phyloP scores from a whole-genome alignment of 257 asterid species.

The Solanum medicagineum region DNA sequence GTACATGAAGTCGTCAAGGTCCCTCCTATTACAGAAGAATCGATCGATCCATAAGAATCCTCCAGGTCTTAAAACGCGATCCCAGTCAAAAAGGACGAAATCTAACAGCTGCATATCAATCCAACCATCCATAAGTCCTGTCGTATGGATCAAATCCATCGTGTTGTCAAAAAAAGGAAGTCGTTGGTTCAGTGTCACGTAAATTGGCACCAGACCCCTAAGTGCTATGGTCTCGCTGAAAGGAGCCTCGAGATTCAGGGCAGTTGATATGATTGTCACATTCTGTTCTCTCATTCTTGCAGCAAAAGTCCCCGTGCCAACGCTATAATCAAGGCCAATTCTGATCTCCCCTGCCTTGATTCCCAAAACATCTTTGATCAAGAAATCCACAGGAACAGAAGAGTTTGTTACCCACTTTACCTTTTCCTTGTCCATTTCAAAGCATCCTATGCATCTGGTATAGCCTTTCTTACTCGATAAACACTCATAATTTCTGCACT shows the following conservation, averaged over 20 bases:
- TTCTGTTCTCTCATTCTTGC: constrained; percentile 70
- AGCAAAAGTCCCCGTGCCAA: constrained; percentile 76
- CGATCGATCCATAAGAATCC: constrained; percentile 77
- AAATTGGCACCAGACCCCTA: constrained; percentile 63
- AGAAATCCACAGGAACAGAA: constrained; percentile 29
- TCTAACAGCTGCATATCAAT: constrained; percentile 62
- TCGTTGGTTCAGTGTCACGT: constrained; percentile 63
- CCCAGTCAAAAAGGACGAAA: constrained; percentile 82
- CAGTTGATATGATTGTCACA: constrained; percentile 58
- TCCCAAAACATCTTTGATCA: constrained; percentile 37
- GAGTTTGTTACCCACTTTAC: constrained; percentile 49
- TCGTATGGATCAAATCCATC: constrained; percentile 72
- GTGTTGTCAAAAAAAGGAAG: constrained; percentile 86
- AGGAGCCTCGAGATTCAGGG: constrained; percentile 76
- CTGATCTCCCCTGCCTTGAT: constrained; percentile 56
- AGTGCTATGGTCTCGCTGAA: constrained; percentile 72
- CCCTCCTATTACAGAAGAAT: constrained; percentile 68
- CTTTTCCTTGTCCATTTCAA: constrained; percentile 81
- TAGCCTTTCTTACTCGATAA: constrained; percentile 66
- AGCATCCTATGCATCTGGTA: constrained; percentile 56
- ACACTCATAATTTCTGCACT: constrained; percentile 62
- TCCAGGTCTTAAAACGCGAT: constrained; percentile 74
- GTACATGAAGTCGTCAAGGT: constrained; percentile 69
- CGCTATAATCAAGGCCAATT: constrained; percentile 59
- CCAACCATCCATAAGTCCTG: constrained; percentile 83